Percentiles rank a stretch among this genome's conserved stretches.
Evolutionary conservation across 805 yeast genomes (phyloP).

Genomic region (Yamadazyma takamatsuzukensis): DNA sequence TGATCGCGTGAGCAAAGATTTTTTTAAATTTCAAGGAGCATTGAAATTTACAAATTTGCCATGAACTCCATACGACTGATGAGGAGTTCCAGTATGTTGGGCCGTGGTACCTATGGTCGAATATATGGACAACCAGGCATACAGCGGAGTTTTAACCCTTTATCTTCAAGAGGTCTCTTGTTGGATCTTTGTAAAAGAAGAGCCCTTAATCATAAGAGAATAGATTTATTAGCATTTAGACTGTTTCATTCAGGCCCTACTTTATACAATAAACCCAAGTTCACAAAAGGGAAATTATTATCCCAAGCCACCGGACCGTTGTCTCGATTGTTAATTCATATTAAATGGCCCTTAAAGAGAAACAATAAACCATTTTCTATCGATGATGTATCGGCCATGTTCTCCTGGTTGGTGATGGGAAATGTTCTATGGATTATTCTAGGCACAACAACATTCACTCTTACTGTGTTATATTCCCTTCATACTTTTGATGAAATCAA

Average conservation of each 20-base stretch:
- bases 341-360: conserved; percentile 48
- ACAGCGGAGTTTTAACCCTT: neutral
- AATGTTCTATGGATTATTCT: conserved; percentile 50
- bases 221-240: no score
- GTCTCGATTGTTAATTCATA: conserved; percentile 31
- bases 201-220: neutral
- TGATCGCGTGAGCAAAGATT: no score
- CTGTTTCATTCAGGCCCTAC: no score
- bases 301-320: conserved; percentile 26
- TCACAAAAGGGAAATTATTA: conserved; percentile 25
- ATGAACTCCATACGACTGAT: no score
- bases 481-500: conserved; percentile 32
- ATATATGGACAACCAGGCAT: no score
- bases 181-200: neutral
- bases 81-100: no score
- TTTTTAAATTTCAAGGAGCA: no score
- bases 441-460: conserved; percentile 57
- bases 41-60: no score
- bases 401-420: conserved; percentile 58
- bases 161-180: neutral
- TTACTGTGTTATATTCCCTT: conserved; percentile 42
- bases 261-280: conserved; percentile 6
- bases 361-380: conserved; percentile 46
- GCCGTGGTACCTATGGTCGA: no score
- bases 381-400: conserved; percentile 52